Percentiles rank a stretch among this genome's conserved stretches.
Evolutionary conservation across 345 rosid genomes (phyloP).

Genomic region (Eucalyptus decipiens): DNA sequence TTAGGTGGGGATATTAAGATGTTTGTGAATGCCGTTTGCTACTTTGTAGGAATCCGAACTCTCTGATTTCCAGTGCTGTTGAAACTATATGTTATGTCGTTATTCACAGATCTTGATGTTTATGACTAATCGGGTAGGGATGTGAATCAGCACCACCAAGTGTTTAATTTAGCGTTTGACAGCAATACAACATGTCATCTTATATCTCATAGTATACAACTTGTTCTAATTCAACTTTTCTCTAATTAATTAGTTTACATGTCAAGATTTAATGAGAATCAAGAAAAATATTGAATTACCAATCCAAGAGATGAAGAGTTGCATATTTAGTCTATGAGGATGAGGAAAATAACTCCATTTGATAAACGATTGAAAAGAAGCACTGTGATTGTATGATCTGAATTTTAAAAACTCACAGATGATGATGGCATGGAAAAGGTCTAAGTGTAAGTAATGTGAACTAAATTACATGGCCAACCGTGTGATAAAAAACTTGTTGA

Average conservation of each 20-base stretch:
- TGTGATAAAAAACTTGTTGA: background rate
- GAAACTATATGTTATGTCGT: background rate
- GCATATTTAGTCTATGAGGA: background rate
- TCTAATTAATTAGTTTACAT: background rate
- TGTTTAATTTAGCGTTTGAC: background rate
- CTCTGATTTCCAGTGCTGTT: background rate
- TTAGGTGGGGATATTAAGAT: background rate
- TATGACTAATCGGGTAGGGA: background rate
- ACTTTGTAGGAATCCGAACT: background rate
- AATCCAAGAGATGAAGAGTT: background rate
- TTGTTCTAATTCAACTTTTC: rapidly evolving
- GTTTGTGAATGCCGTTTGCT: background rate
- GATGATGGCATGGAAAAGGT: background rate
- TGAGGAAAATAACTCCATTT: background rate
- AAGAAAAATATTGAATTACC: background rate
- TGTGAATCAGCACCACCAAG: background rate
- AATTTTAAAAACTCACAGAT: background rate
- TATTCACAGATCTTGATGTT: background rate
- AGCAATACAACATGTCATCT: background rate
- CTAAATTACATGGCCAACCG: background rate
- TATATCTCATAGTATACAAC: no score
- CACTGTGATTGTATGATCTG: background rate
- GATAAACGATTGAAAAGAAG: background rate
- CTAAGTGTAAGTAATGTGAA: background rate
- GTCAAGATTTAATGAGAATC: background rate